Evolutionary conservation across 331 rosid species (phyloP), one percentile per base, ranked within the genome.

Genomic region (Saraca asoca): DNA sequence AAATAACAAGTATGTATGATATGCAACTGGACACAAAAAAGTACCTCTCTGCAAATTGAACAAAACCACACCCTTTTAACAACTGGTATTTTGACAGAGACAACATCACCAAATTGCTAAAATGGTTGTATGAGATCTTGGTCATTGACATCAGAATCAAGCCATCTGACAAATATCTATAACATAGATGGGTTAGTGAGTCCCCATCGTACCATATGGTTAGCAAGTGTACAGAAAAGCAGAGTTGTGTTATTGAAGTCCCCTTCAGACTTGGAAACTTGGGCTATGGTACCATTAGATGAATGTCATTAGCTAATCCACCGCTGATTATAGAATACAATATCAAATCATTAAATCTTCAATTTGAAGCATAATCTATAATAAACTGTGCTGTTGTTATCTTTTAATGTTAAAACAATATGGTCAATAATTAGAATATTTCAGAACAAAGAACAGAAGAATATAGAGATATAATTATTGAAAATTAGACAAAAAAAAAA

Each of bases 21-120:
- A 50, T 42, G 41, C 16, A 7, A 50, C 67, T 57, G 64, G 62
- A 56, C 10, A 45, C 35, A 31, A 51, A 62, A 35, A 24, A 29
- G 33, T 80, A 94, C 99, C 99, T 94, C 68, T 85, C 83, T 52
- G 95, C 96, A 78, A 88, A 91, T 75, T 94, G 99, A 74, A 94
- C 99, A 83, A 94, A 94, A 51, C 97, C 99, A 69, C 99, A 94
- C 29, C 96, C 99, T 83, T 94, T n/a, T 94, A 55, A 96, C 97
- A 49, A 82, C 79, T 6, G 99, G 99, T 67, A 94, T 94, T 68
- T 94, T 94, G 72, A 94, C 97, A 15, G 99, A 94, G 73, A 90
- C 67, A 80, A 94, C 86, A 62, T 88, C 99, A 48, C 99, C 99
- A 41, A 83, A 94, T 64, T 88, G 85, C 70, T 85, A 83, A 84